Base-by-base conservation (phyloP, 352 stramenopile species). In the Phytophthora chlamydospora region DNA sequence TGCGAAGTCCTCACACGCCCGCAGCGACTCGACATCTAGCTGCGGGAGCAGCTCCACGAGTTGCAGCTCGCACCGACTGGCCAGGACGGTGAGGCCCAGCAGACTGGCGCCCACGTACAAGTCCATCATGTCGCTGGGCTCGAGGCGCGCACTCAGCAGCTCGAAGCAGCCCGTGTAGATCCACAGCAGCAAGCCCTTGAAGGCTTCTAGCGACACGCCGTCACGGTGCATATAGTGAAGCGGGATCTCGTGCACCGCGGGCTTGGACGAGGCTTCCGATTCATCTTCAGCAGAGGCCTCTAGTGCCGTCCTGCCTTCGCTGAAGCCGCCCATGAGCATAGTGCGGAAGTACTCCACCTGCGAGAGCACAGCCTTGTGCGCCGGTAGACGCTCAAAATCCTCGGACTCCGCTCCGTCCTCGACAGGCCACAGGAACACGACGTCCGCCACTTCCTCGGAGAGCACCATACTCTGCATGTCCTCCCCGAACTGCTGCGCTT, bases 321-420 rank as follows among this genome's bases (percentile, higher is more conserved):
- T 85, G 40, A 94, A 94, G 13, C 85, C 79, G n/a, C 83, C 85
- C 4, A 81, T 80, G 48, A 94, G 90, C 83, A 94, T 91, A 7
- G 78, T 86, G 34, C 77, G 81, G 61, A 92, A 94, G 66, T 94
- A 94, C 14, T 86, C 68, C n/a, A 91, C 81, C 46, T 91, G 79
- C 0, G 78, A 80, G 11, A 94, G 71, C 29, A 94, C 68, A 16
- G 78, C 81, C 59, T 89, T 89, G 56, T 94, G 85, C 10, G 79
- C 85, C 4, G 76, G 79, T 17, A 93, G 42, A 9, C 72, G 69
- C 51, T 69, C 56, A 34, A 73, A 83, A 32, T 33, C 55, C 19
- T 61, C 34, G 12, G 31, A 21, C 11, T 71, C 58, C 3, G 48
- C 44, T 17, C 47, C 46, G 32, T 77, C 75, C 9, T 73, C 47